Base-by-base conservation (phyloP, 2,329 filamentous ascomycete genomes). In the Penicillium brasilianum region DNA sequence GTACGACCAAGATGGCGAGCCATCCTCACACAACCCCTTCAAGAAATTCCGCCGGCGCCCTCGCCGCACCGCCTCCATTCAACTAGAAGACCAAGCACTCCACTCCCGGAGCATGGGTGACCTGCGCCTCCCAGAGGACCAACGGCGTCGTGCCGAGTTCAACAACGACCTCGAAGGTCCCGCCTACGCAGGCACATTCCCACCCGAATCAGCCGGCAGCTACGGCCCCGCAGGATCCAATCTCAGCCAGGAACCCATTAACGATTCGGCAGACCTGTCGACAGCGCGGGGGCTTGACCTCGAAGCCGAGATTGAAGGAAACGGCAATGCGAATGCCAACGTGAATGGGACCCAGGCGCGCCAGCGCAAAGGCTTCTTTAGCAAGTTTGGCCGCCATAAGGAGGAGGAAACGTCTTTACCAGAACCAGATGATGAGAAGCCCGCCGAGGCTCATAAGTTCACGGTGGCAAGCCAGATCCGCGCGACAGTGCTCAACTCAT, bases 401-500 rank as follows among this genome's bases (percentile, higher is more conserved):
- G 41, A 62, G 28, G 53, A 64, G 10, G 52, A 54, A 30, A 34
- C 8, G 6, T 6, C n/a, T 13, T 14, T 13, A 7, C 13, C 25
- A 2, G 64, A 61, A 28, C 57, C 53, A 20, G 63, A 64, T 49
- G 59, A 61, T 13, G 49, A 39, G 13, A 66, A 67, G 55, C 60
- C 62, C 13, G 55, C 62, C 11, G 66, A 69, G 6, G 73, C 70
- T 39, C 74, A 73, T 22, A 71, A 66, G 28, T 81, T 78, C 58
- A 80, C 78, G 1, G 60, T 74, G 32, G 71, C 68, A 16, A 74
- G 74, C 46, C 78, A 81, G 67, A 55, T 81, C 34, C 87, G 88
- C 67, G 87, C 90, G 18, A 93, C 92, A 0, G 69, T 96, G 3
- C 85, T 96, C 66, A 89, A 87, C 70, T 95, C 91, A 0, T 96